These are phyloP conservation scores for Vigna reflexopilosa DNA, from an alignment of 306 rosid genomes.

Conservation along the genomic window DNA sequence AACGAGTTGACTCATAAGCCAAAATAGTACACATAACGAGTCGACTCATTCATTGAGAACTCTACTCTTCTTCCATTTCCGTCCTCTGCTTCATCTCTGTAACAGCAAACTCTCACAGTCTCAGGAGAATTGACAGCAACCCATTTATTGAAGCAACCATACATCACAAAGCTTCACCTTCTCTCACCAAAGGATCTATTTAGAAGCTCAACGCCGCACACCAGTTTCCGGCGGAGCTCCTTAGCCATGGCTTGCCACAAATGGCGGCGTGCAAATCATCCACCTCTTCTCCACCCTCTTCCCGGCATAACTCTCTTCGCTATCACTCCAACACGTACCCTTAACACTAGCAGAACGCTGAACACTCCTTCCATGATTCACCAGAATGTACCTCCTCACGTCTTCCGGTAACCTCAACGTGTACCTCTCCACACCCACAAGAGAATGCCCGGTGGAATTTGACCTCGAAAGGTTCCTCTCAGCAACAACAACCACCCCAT, in stretches of 20 bases:
- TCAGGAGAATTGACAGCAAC: conserved; percentile 1
- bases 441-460: conserved; percentile 79
- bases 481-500: neutral
- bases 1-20: conserved; percentile 43
- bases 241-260: conserved; percentile 30
- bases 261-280: conserved; percentile 39
- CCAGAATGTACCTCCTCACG: conserved; percentile 58
- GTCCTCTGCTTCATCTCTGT: conserved; percentile 7
- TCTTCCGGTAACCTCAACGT: conserved; percentile 64
- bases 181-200: neutral
- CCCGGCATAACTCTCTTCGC: conserved; percentile 7
- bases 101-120: conserved; percentile 11
- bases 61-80: conserved; percentile 29
- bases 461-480: conserved; percentile 50
- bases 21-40: conserved; percentile 29
- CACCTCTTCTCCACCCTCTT: conserved; percentile 14
- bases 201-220: conserved; percentile 5
- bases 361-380: conserved; percentile 45
- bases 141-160: conserved; percentile 38
- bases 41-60: conserved; percentile 42
- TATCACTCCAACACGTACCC: conserved; percentile 44
- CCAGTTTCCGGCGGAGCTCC: conserved; percentile 38
- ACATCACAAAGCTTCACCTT: conserved; percentile 2
- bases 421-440: conserved; percentile 56
- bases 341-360: conserved; percentile 59